Percentiles rank a stretch among this genome's conserved stretches.
These are phyloP conservation scores for Linum tenue DNA, from an alignment of 345 rosid species.

Conservation along the genomic window DNA sequence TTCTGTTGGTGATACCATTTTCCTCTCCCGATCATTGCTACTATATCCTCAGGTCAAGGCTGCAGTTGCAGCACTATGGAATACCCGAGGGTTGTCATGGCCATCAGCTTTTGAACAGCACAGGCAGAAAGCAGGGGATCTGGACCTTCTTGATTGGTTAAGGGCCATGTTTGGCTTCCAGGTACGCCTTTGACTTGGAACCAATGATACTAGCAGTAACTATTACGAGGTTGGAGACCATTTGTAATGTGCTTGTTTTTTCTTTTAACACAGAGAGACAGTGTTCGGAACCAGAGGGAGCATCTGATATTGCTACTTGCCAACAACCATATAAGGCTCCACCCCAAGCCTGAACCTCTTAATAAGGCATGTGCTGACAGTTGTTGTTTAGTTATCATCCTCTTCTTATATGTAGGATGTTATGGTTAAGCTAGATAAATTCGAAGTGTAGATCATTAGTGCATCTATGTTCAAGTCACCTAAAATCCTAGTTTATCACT, in stretches of 20 bases:
- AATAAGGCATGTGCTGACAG: conserved; percentile 26
- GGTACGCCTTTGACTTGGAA: conserved; percentile 22
- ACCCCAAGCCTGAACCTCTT: conserved; percentile 43
- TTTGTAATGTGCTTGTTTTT: neutral
- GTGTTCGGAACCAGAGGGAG: conserved; percentile 53
- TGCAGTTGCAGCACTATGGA: conserved; percentile 36
- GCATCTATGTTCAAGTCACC: neutral
- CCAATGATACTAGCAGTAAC: neutral
- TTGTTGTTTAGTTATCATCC: conserved; percentile 14
- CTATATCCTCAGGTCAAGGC: conserved; percentile 28
- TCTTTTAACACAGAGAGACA: conserved; percentile 32
- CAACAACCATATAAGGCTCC: conserved; percentile 44
- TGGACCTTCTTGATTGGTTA: conserved; percentile 62
- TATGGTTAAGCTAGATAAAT: neutral
- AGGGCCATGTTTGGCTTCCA: conserved; percentile 58
- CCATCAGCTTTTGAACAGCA: conserved; percentile 16
- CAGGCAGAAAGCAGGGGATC: conserved; percentile 34
- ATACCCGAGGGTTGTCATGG: conserved; percentile 43
- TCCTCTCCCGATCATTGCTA: neutral
- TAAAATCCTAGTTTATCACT: neutral
- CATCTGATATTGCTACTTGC: conserved; percentile 57
- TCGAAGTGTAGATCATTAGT: neutral
- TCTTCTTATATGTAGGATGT: neutral
- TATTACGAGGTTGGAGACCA: neutral
- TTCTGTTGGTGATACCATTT: neutral